A percentile compares a stretch with the other conserved stretches of the same genome.
phyloP scores from a whole-genome alignment of 1,284 basidiomycete genomes.

The Cutaneotrichosporon arboriforme region DNA sequence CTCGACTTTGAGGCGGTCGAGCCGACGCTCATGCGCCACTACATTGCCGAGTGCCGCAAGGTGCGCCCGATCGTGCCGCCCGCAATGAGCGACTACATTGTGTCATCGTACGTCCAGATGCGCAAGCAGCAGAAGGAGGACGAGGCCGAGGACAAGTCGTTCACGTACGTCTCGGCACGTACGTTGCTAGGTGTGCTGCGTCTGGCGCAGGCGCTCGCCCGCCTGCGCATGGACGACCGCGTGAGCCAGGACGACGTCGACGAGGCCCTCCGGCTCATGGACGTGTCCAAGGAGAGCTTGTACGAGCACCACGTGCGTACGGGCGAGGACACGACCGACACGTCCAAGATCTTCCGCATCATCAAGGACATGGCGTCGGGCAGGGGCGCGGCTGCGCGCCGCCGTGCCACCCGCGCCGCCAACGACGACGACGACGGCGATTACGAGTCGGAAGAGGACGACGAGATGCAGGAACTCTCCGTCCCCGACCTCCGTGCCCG shows the following conservation, averaged over 20 bases:
- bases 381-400: conserved; percentile 46
- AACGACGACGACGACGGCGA: conserved; percentile 45
- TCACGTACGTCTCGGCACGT: conserved; percentile 93
- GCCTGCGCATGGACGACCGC: conserved; percentile 72
- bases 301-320: conserved; percentile 62
- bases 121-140: conserved; percentile 90
- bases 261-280: conserved; percentile 94
- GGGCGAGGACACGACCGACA: conserved; percentile 65
- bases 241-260: conserved; percentile 88
- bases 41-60: conserved; percentile 88
- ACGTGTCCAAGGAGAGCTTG: conserved; percentile 86
- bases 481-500: conserved; percentile 79
- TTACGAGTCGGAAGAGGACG: conserved; percentile 50
- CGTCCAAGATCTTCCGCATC: conserved; percentile 78
- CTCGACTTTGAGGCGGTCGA: conserved; percentile 72
- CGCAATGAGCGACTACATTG: conserved; percentile 85
- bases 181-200: conserved; percentile 92
- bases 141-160: conserved; percentile 78
- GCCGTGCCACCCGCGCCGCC: conserved; percentile 39
- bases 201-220: conserved; percentile 87
- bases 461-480: conserved; percentile 55
- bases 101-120: conserved; percentile 90
- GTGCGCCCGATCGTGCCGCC: conserved; percentile 80
- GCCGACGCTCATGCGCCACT: conserved; percentile 86
- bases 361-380: conserved; percentile 73